These are phyloP conservation scores for Boehmeria nivea DNA, from an alignment of 306 rosid genomes.

Conservation along the genomic window DNA sequence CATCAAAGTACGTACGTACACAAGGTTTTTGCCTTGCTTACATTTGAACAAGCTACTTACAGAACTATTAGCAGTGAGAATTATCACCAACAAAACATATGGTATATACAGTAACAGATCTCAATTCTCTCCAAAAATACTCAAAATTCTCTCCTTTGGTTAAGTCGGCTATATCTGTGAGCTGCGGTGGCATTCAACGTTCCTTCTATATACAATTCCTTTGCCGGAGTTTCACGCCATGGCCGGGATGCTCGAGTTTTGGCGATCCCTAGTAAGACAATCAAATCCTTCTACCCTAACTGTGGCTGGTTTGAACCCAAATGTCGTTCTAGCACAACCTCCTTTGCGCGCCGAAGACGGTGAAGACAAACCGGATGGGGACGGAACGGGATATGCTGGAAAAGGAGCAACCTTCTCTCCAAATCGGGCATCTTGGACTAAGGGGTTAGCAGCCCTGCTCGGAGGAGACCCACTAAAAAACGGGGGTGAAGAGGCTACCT, in stretches of 20 bases:
- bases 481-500: constrained; percentile 71
- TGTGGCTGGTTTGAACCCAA: constrained; percentile 68
- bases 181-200: constrained; percentile 44
- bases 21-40: too few species aligned
- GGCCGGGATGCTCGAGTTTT: constrained; percentile 75
- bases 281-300: constrained; percentile 98
- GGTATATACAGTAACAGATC: constrained; percentile 37
- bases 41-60: constrained; percentile 30
- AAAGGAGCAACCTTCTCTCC: constrained; percentile 40
- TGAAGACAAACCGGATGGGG: constrained; percentile 56
- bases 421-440: constrained; percentile 67
- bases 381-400: constrained; percentile 25
- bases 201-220: constrained; percentile 66
- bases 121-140: constrained; percentile 27
- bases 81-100: constrained; percentile 33
- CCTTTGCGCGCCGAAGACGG: constrained; percentile 59
- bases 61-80: constrained; percentile 22
- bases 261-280: constrained; percentile 77
- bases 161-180: constrained; percentile 32
- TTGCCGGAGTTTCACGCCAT: constrained; percentile 53
- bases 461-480: constrained; percentile 87
- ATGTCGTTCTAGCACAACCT: constrained; percentile 58
- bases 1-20: constrained; percentile 31
- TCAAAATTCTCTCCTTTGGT: constrained; percentile 36
- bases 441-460: constrained; percentile 66